Evolutionary conservation across 1,139 yeast genomes (phyloP).

Genomic region (Debaryomycetaceae sp.): DNA sequence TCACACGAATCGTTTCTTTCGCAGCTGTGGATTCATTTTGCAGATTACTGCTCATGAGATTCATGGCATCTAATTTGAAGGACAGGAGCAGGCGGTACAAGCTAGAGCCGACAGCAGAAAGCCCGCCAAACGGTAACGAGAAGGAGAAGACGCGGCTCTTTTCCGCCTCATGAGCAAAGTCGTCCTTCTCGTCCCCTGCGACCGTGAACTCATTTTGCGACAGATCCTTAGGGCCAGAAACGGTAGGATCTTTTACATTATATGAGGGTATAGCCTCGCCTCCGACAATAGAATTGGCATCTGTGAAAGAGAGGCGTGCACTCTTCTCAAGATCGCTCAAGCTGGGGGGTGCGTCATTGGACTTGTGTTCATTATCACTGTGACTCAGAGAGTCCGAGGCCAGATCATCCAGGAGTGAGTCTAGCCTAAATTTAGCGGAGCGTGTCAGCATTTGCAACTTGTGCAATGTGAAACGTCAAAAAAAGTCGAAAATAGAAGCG

Average conservation of each 20-base stretch:
- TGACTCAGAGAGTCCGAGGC: no score
- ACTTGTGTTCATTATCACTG: no score
- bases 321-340: no score
- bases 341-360: no score
- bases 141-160: conserved; percentile 27
- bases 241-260: no score
- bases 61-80: conserved; percentile 10
- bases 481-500: no score
- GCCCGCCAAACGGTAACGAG: conserved; percentile 28
- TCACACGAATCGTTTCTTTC: conserved; percentile 28
- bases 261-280: conserved; percentile 16
- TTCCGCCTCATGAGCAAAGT: conserved; percentile 1
- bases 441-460: no score
- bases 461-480: no score
- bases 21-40: conserved; percentile 9
- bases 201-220: conserved; percentile 5
- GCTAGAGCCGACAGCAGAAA: conserved; percentile 16
- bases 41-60: conserved; percentile 10
- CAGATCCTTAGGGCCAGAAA: no score
- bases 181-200: conserved; percentile 2
- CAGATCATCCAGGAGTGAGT: no score
- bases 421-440: no score
- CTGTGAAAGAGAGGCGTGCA: conserved; percentile 12
- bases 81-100: conserved; percentile 14
- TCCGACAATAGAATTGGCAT: conserved; percentile 32